A percentile compares a stretch with the other conserved stretches of the same genome.
phyloP scores from a whole-genome alignment of 176 grass and related monocot genomes.

The Oryza australiensis region DNA sequence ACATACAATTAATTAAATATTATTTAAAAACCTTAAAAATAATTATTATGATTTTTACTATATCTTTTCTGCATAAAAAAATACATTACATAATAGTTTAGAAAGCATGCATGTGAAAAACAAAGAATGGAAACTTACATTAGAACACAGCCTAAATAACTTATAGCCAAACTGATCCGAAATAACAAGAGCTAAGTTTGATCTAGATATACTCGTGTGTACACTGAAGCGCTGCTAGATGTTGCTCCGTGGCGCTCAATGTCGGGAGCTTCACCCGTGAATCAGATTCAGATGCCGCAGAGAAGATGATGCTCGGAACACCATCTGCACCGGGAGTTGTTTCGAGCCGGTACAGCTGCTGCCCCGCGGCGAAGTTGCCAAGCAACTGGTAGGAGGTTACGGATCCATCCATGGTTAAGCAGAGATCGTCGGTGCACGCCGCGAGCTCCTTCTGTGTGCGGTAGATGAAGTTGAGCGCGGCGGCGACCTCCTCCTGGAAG shows the following conservation, averaged over 20 bases:
- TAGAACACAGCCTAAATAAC: too few species aligned
- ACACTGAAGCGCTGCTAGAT: slow-evolving; percentile 27
- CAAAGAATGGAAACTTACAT: too few species aligned
- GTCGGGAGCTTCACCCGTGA: slow-evolving; percentile 53
- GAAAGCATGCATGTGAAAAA: too few species aligned
- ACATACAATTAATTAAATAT: too few species aligned
- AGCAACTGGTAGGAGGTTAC: slow-evolving; percentile 75
- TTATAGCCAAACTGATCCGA: too few species aligned
- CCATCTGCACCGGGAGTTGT: slow-evolving; percentile 1
- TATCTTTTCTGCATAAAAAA: too few species aligned
- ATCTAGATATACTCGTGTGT: neutral
- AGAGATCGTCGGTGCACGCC: slow-evolving; percentile 63
- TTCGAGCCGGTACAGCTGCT: slow-evolving; percentile 52
- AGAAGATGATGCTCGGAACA: slow-evolving; percentile 51
- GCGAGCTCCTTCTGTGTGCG: slow-evolving; percentile 88
- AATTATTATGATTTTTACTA: too few species aligned
- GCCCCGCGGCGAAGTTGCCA: slow-evolving; percentile 80
- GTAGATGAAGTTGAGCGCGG: slow-evolving; percentile 76
- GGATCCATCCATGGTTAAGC: slow-evolving; percentile 79
- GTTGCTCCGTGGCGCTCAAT: slow-evolving; percentile 52
- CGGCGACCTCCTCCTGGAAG: slow-evolving; percentile 73
- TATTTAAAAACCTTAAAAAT: too few species aligned
- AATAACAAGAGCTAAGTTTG: too few species aligned
- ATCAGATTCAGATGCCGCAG: slow-evolving; percentile 4
- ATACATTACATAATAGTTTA: too few species aligned